A percentile compares a stretch with the other conserved stretches of the same genome.
Conservation (phyloP, 2,329 filamentous ascomycete species). For the Colletotrichum eremochloae region DNA sequence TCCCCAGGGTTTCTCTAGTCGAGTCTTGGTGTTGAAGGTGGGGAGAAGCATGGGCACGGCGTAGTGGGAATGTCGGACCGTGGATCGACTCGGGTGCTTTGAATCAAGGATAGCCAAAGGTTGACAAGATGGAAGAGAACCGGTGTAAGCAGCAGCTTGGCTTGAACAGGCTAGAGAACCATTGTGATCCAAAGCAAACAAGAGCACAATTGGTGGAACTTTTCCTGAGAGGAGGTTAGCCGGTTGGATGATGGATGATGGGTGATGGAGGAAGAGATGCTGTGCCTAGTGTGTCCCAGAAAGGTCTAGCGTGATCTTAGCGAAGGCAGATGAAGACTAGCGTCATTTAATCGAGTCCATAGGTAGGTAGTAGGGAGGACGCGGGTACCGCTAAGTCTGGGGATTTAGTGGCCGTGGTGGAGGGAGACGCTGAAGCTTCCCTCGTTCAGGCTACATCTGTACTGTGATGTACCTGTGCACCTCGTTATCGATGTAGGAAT, state of each 20-base stretch:
- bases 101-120: not conserved
- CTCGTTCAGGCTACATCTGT: constrained; percentile 6
- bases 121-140: no score
- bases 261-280: constrained; percentile 4
- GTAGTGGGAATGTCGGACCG: constrained; percentile 38
- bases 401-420: constrained; percentile 40
- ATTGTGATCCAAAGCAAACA: not conserved
- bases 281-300: not conserved
- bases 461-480: not conserved
- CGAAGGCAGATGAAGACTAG: not conserved
- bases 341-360: not conserved
- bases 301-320: not conserved
- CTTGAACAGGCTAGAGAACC: constrained; percentile 19
- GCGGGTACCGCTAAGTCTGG: constrained; percentile 21
- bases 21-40: not conserved
- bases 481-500: not conserved
- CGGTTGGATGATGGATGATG: not conserved
- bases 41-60: constrained; percentile 5
- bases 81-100: constrained; percentile 20
- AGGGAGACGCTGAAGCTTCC: not conserved
- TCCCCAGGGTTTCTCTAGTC: not conserved
- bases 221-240: constrained; percentile 15
- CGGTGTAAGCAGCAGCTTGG: constrained; percentile 8
- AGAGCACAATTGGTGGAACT: constrained; percentile 39
- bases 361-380: no score